Evolutionary conservation across 768 basidiomycete species (phyloP).

Genomic region (Pisolithus albus): DNA sequence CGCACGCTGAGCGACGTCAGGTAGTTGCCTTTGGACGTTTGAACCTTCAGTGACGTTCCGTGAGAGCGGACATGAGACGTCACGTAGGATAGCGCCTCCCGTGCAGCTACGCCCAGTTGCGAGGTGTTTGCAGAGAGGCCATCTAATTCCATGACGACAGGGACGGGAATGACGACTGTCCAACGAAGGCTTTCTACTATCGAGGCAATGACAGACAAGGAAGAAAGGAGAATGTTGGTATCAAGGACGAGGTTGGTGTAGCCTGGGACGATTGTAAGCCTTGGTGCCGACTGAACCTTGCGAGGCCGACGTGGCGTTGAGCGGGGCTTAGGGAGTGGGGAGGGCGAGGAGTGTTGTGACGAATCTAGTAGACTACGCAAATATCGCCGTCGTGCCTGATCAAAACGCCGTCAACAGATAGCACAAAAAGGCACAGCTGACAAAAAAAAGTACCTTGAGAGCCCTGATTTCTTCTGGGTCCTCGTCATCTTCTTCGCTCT

Average conservation of each 20-base stretch:
- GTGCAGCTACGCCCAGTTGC: conserved; percentile 69
- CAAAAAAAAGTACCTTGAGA: conserved; percentile 60
- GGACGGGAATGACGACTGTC: conserved; percentile 88
- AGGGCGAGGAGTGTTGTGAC: conserved; percentile 26
- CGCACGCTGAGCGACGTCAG: conserved; percentile 75
- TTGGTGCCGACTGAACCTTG: conserved; percentile 30
- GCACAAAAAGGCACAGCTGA: neutral
- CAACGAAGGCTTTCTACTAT: conserved; percentile 76
- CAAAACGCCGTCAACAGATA: neutral
- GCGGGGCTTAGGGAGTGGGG: conserved; percentile 22
- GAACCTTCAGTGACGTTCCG: conserved; percentile 78
- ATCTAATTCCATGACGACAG: conserved; percentile 95
- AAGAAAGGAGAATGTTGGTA: conserved; percentile 90
- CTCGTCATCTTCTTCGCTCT: conserved; percentile 50
- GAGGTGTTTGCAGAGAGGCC: conserved; percentile 65
- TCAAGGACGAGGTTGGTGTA: conserved; percentile 90
- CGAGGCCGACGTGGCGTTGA: conserved; percentile 23
- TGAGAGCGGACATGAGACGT: conserved; percentile 70
- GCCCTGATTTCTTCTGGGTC: conserved; percentile 69
- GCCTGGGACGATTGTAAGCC: conserved; percentile 63
- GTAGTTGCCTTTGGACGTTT: conserved; percentile 94
- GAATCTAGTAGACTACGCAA: conserved; percentile 60
- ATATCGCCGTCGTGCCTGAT: conserved; percentile 67
- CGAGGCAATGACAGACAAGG: conserved; percentile 61
- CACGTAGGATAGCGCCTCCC: conserved; percentile 67